Base-by-base conservation (phyloP, 768 basidiomycete genomes). In the Hydnum rufescens region DNA sequence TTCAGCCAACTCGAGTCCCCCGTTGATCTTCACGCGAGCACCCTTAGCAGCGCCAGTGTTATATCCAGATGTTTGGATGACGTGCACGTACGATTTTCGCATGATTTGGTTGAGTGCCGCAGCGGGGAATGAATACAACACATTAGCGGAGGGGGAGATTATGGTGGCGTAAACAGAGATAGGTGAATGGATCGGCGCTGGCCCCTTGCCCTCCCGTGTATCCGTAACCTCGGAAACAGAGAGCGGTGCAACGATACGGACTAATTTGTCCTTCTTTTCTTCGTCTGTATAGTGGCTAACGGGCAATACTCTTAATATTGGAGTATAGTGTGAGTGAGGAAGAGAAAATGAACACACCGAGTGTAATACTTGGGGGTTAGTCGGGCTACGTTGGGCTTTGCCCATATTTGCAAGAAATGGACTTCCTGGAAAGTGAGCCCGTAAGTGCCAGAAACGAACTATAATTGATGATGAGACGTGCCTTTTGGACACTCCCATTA, bases 301-400 rank as follows among this genome's bases (percentile, higher is more conserved):
- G 4, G 16, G 29, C 34, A 19, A 39, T 8, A 19, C 8, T 19
- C 36, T 25, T 13, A 46, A 22, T 23, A 26, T 32, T 39, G 26
- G 36, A 43, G 8, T 22, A 8, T 32, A 26, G 44, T 48, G 18
- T 32, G 42, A 32, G 32, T 30, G 42, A 19, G 55, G 63, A 55
- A 52, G 71, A 70, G 87, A 77, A n/a, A n/a, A n/a, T n/a, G n/a
- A n/a, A n/a, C n/a, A n/a, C n/a, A n/a, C n/a, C n/a, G n/a, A 3
- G 85, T 95, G 66, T 74, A 96, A 65, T 96, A 96, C 50, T 77
- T 75, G 0, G 92, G 92, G 19, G 61, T 58, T 23, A 90, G 76
- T 3, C 68, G 60, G 4, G 59, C 18, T 22, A 62, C 60, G 56
- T 65, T 65, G 16, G 82, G 80, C 4, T 68, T 30, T 1, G 72